Conservation (phyloP, 2,329 filamentous ascomycete species). For the Neonectria ditissima region DNA sequence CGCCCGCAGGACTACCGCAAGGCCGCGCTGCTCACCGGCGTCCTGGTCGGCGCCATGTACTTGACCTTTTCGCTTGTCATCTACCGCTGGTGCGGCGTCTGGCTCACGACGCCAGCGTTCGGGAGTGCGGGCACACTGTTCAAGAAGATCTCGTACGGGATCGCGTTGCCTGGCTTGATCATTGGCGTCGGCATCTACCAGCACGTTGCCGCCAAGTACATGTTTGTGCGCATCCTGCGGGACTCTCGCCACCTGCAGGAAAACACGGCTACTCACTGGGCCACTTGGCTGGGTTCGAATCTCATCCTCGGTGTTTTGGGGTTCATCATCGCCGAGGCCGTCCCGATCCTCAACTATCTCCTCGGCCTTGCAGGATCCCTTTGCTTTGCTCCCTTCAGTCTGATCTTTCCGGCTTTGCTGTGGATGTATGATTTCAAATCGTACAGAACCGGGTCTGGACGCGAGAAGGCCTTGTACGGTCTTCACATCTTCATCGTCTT, state of each 20-base stretch:
- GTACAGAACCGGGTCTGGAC: slow-evolving; percentile 32
- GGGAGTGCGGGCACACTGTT: slow-evolving; percentile 44
- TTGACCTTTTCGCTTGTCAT: slow-evolving; percentile 47
- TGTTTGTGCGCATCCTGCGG: slow-evolving; percentile 45
- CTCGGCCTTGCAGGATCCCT: slow-evolving; percentile 47
- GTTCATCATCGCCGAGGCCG: slow-evolving; percentile 40
- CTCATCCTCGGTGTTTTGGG: slow-evolving; percentile 31
- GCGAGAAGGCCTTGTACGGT: slow-evolving; percentile 35
- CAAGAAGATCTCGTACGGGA: slow-evolving; percentile 50
- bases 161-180: slow-evolving; percentile 46
- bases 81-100: slow-evolving; percentile 47
- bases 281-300: slow-evolving; percentile 40
- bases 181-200: slow-evolving; percentile 50
- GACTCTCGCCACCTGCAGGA: slow-evolving; percentile 43
- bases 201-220: slow-evolving; percentile 50
- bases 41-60: slow-evolving; percentile 44
- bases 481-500: slow-evolving; percentile 41
- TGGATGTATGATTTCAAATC: slow-evolving; percentile 41
- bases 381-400: slow-evolving; percentile 47
- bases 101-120: slow-evolving; percentile 47
- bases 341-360: slow-evolving; percentile 48
- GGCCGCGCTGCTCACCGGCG: slow-evolving; percentile 40
- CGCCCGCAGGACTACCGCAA: slow-evolving; percentile 42
- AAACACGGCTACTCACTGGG: slow-evolving; percentile 44
- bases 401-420: slow-evolving; percentile 45